Conservation (phyloP, 2,329 filamentous ascomycete species). For the Fusarium odoratissimum region DNA sequence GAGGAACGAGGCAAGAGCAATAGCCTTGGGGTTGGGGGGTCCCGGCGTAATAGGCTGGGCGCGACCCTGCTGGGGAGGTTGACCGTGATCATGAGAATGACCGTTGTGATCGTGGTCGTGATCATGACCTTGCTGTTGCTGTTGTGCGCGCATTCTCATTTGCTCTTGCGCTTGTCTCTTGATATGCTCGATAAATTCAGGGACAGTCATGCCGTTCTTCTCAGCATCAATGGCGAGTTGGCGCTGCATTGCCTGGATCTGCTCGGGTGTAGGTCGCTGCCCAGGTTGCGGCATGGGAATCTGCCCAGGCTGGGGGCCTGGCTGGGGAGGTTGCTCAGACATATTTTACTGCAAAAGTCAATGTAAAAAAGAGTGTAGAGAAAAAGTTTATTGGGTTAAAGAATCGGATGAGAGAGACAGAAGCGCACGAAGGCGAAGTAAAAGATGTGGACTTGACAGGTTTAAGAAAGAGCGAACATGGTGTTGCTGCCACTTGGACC, state of each 20-base stretch:
- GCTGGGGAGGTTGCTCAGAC: constrained; percentile 47
- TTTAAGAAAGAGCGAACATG: constrained; percentile 35
- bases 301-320: constrained; percentile 44
- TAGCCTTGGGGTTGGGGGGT: constrained; percentile 87
- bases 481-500: constrained; percentile 40
- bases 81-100: constrained; percentile 32
- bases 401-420: constrained; percentile 16
- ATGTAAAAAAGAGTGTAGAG: constrained; percentile 25
- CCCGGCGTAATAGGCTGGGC: constrained; percentile 78
- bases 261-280: constrained; percentile 78
- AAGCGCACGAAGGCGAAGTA: constrained; percentile 26
- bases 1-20: constrained; percentile 91
- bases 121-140: constrained; percentile 53
- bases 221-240: constrained; percentile 85
- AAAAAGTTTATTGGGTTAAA: constrained; percentile 20
- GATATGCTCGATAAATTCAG: constrained; percentile 81
- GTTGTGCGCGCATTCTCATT: constrained; percentile 58
- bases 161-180: constrained; percentile 67
- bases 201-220: constrained; percentile 85
- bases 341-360: constrained; percentile 38
- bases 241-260: constrained; percentile 85
- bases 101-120: constrained; percentile 26
- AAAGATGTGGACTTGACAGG: constrained; percentile 23
- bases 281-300: constrained; percentile 52
- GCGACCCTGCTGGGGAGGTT: constrained; percentile 55